These are phyloP conservation scores for Hydrangea macrophylla DNA, from an alignment of 148 eudicot species.

Conservation along the genomic window DNA sequence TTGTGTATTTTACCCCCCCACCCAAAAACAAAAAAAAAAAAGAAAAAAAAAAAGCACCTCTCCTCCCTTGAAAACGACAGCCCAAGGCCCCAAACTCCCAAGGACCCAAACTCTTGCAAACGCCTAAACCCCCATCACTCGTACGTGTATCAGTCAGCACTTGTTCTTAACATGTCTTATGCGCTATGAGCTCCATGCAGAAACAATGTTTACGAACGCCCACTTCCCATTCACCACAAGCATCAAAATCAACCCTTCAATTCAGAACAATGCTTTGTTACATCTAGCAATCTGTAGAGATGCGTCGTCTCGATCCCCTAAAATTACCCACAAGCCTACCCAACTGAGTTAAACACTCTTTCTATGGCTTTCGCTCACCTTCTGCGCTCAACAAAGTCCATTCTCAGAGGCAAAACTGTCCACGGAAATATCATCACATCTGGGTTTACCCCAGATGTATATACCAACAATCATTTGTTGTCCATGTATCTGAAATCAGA, in stretches of 20 bases:
- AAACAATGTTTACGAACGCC: no score
- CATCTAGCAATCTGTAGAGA: neutral
- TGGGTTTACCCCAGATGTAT: slow-evolving; percentile 28
- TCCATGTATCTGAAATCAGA: slow-evolving; percentile 26
- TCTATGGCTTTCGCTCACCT: slow-evolving; percentile 23
- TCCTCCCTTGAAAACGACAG: no score
- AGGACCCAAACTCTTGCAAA: no score
- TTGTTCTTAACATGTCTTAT: no score
- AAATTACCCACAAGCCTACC: neutral
- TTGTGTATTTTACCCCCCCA: no score
- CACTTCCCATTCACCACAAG: neutral
- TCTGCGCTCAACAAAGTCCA: slow-evolving; percentile 23
- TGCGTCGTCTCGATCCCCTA: neutral
- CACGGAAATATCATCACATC: slow-evolving; percentile 30
- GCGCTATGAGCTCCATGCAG: no score
- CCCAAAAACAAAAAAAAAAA: no score
- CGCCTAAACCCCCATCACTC: no score
- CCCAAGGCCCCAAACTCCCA: no score
- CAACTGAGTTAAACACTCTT: neutral
- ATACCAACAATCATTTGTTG: slow-evolving; percentile 28
- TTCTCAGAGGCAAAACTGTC: slow-evolving; percentile 26
- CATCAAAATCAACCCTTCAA: neutral
- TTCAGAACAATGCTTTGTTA: neutral
- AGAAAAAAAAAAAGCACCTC: no score
- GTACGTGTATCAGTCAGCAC: no score